Evolutionary conservation across 352 stramenopile species (phyloP).

Genomic region (Pelagophyceae sp.): DNA sequence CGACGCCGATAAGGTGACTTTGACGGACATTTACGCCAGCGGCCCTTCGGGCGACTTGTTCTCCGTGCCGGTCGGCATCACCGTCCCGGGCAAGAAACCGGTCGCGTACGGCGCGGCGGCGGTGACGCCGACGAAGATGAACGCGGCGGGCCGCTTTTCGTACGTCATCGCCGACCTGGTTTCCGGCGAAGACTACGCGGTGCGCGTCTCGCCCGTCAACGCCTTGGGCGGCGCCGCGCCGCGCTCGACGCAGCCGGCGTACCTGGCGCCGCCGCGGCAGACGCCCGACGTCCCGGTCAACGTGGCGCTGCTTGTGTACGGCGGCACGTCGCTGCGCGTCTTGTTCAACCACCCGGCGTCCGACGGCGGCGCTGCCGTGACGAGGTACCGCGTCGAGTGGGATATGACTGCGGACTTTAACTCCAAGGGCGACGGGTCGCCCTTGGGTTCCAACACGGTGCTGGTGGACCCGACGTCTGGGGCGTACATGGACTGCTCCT

Average conservation of each 20-base stretch:
- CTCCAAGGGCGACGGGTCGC: constrained; percentile 32
- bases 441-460: constrained; percentile 38
- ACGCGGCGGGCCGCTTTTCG: not conserved
- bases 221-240: constrained; percentile 11
- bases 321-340: constrained; percentile 56
- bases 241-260: constrained; percentile 37
- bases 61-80: constrained; percentile 26
- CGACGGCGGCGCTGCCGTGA: constrained; percentile 77
- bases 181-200: constrained; percentile 25
- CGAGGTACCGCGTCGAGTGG: constrained; percentile 89
- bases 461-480: constrained; percentile 48
- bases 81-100: constrained; percentile 3
- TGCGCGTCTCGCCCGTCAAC: constrained; percentile 25
- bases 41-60: constrained; percentile 6
- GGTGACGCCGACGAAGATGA: not conserved
- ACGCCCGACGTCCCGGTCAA: constrained; percentile 64
- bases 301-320: constrained; percentile 49
- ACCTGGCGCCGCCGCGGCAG: constrained; percentile 71
- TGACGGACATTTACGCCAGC: constrained; percentile 13
- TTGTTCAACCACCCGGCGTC: constrained; percentile 69
- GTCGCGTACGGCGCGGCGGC: not conserved
- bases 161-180: constrained; percentile 25
- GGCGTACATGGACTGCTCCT: constrained; percentile 52
- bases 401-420: constrained; percentile 65
- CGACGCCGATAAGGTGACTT: not conserved